Evolutionary conservation across 2,329 filamentous ascomycete species (phyloP).

Genomic region (Hyphodiscus sp.): DNA sequence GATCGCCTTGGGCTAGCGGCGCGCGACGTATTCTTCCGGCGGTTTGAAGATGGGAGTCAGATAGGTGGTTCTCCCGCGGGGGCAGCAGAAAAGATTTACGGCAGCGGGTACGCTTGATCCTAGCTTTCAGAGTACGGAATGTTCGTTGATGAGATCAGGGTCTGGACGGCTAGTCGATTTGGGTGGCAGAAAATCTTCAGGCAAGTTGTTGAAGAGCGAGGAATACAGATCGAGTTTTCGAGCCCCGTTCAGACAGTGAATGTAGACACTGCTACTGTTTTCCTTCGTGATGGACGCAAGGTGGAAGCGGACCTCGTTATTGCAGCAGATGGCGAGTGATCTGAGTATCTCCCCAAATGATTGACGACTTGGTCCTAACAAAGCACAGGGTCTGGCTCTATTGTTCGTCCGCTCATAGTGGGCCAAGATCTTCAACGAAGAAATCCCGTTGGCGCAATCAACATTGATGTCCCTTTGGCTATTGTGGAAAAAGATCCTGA

Average conservation of each 20-base stretch:
- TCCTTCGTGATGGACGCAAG: slow-evolving; percentile 1
- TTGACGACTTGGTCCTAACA: background rate
- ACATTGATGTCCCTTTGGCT: background rate
- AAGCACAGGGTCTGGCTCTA: background rate
- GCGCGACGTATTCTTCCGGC: background rate
- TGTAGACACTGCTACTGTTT: background rate
- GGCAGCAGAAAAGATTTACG: background rate
- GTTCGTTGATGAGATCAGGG: background rate
- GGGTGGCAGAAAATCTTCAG: slow-evolving; percentile 1
- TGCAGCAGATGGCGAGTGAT: slow-evolving; percentile 7
- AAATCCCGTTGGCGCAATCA: background rate
- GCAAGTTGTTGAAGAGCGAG: background rate
- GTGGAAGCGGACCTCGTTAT: slow-evolving; percentile 7
- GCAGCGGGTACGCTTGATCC: background rate
- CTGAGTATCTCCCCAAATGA: background rate
- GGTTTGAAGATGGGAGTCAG: background rate
- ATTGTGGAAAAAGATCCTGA: background rate
- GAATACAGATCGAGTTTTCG: background rate
- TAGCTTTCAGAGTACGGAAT: background rate
- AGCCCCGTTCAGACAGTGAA: background rate
- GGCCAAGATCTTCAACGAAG: background rate
- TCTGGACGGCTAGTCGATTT: background rate
- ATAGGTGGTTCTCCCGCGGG: background rate
- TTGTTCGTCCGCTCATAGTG: background rate
- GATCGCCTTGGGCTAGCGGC: background rate